Conservation (phyloP, 2,329 filamentous ascomycete species). For the Myriosclerotinia scirpicola region DNA sequence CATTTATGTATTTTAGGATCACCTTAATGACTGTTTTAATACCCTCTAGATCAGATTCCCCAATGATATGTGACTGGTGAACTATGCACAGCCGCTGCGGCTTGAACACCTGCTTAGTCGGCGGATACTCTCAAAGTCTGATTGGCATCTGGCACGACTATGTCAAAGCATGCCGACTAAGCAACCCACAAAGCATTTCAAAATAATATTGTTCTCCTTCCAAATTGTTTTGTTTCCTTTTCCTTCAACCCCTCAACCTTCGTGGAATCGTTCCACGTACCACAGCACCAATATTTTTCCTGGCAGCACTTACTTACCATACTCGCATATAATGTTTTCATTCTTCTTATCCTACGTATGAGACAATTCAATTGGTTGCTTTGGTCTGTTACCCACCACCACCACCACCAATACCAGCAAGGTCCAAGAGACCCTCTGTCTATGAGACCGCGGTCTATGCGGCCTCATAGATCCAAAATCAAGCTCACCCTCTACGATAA, state of each 20-base stretch:
- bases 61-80: not conserved
- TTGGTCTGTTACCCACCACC: not conserved
- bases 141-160: not conserved
- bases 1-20: conserved; percentile 20
- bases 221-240: not conserved
- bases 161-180: not conserved
- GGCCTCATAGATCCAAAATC: not conserved
- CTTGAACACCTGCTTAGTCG: not conserved
- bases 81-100: not conserved
- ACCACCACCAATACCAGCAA: not conserved
- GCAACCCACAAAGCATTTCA: not conserved
- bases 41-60: not conserved
- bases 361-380: not conserved
- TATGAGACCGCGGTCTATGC: not conserved
- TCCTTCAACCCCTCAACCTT: not conserved
- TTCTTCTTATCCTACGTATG: not conserved
- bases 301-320: not conserved
- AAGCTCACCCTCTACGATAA: conserved; percentile 48
- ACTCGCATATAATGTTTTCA: not conserved
- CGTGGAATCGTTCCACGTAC: not conserved
- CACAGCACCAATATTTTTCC: not conserved
- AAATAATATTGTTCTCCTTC: not conserved
- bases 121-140: not conserved
- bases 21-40: conserved; percentile 18
- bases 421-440: not conserved